Evolutionary conservation across 164 flowering plant genomes (phyloP).

Genomic region (Taxillus chinensis): DNA sequence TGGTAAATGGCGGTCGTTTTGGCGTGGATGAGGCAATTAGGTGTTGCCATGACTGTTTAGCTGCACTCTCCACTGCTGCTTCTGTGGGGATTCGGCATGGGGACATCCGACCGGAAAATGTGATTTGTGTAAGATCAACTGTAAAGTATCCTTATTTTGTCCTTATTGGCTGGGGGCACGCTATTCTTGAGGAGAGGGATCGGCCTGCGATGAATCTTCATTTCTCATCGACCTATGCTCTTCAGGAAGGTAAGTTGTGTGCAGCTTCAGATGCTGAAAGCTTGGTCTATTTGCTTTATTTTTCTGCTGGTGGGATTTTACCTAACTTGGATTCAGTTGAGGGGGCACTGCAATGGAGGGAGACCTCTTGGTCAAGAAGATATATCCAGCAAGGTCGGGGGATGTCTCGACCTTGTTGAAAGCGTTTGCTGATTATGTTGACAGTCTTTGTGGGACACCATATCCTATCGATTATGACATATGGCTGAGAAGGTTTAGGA

Average conservation of each 20-base stretch:
- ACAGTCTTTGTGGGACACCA: conserved; percentile 89
- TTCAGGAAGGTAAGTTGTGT: conserved; percentile 88
- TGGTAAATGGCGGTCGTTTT: conserved; percentile 45
- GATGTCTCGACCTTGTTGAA: conserved; percentile 75
- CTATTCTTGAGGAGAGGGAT: conserved; percentile 81
- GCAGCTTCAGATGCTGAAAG: conserved; percentile 93
- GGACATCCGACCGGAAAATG: conserved; percentile 72
- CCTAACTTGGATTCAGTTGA: conserved; percentile 80
- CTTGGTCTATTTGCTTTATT: conserved; percentile 69
- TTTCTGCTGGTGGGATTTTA: conserved; percentile 43
- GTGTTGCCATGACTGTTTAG: conserved; percentile 78
- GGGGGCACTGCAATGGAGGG: conserved; percentile 85
- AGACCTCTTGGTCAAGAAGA: conserved; percentile 71
- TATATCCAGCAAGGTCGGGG: conserved; percentile 78
- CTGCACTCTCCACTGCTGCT: conserved; percentile 58
- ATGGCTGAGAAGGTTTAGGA: conserved; percentile 72
- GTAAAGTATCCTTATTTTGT: conserved; percentile 42
- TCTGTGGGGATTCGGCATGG: conserved; percentile 71
- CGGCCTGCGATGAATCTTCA: conserved; percentile 83
- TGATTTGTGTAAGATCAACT: conserved; percentile 45
- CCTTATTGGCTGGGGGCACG: conserved; percentile 89
- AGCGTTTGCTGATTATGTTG: conserved; percentile 95
- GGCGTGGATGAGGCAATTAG: conserved; percentile 54
- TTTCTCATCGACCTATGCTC: conserved; percentile 76
- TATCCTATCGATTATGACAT: conserved; percentile 76